Evolutionary conservation across 768 basidiomycete species (phyloP).

Genomic region (Serendipita sp.): DNA sequence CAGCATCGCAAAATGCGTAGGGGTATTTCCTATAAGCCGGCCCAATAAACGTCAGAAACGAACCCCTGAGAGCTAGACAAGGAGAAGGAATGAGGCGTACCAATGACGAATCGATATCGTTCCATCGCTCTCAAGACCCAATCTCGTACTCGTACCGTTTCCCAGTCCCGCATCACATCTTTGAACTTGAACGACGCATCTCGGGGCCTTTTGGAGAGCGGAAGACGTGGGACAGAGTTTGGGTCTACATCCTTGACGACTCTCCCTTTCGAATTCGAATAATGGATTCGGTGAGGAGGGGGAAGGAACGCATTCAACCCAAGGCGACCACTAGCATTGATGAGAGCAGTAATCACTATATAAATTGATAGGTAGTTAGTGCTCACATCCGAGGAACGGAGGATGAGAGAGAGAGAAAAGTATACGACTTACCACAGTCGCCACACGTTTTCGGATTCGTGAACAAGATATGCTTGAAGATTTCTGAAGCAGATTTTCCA

Average conservation of each 20-base stretch:
- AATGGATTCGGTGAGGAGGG: constrained; percentile 7
- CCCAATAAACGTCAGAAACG: background rate
- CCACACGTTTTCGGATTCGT: constrained; percentile 18
- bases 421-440: constrained; percentile 17
- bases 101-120: constrained; percentile 11
- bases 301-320: constrained; percentile 25
- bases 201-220: constrained; percentile 11
- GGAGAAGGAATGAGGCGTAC: constrained; percentile 5
- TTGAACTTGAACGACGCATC: constrained; percentile 12
- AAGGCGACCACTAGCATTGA: constrained; percentile 17
- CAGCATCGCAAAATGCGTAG: constrained; percentile 1
- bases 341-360: constrained; percentile 19
- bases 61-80: background rate
- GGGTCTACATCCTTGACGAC: background rate
- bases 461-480: constrained; percentile 22
- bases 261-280: background rate
- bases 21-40: background rate
- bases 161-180: constrained; percentile 4
- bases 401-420: background rate
- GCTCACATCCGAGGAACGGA: too few relatives aligned
- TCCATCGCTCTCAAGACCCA: constrained; percentile 9
- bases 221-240: constrained; percentile 10
- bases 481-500: constrained; percentile 13
- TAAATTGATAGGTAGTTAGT: too few relatives aligned
- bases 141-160: background rate